Conservation (phyloP, 2,329 filamentous ascomycete genomes). For the Botryotinia globosa region DNA sequence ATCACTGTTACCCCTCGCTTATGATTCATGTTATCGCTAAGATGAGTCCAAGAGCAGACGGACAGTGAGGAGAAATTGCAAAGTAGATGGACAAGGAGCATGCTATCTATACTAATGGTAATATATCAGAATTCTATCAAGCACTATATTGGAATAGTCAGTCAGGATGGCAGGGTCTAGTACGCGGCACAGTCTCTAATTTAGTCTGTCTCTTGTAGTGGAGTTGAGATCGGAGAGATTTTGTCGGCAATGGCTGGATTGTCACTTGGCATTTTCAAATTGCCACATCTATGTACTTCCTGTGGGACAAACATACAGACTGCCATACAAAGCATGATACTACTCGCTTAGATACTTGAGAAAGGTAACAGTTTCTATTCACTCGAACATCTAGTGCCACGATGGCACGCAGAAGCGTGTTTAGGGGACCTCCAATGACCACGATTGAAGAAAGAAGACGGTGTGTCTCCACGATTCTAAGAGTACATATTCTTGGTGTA, state of each 20-base stretch:
- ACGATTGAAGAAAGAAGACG: not conserved
- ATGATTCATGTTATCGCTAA: not conserved
- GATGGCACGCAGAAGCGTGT: not conserved
- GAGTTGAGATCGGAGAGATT: too few relatives aligned
- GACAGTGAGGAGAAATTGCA: not conserved
- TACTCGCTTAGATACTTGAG: not conserved
- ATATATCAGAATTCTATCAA: not conserved
- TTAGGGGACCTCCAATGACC: too few relatives aligned
- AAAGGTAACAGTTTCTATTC: not conserved
- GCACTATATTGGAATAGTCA: too few relatives aligned
- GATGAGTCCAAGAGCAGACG: not conserved
- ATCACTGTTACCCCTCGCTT: not conserved
- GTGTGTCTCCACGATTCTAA: accelerated
- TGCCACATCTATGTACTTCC: not conserved
- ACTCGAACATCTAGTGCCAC: accelerated
- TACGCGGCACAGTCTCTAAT: too few relatives aligned
- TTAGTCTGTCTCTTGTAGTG: too few relatives aligned
- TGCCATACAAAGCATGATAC: not conserved
- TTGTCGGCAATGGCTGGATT: not conserved
- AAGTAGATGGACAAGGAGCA: not conserved
- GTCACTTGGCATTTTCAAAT: not conserved
- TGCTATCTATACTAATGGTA: not conserved
- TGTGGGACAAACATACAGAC: not conserved
- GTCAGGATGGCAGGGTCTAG: too few relatives aligned
- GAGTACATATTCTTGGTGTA: not conserved